These are phyloP conservation scores for Schizochytrium sp. DNA, from an alignment of 108 stramenopile species.

Conservation along the genomic window DNA sequence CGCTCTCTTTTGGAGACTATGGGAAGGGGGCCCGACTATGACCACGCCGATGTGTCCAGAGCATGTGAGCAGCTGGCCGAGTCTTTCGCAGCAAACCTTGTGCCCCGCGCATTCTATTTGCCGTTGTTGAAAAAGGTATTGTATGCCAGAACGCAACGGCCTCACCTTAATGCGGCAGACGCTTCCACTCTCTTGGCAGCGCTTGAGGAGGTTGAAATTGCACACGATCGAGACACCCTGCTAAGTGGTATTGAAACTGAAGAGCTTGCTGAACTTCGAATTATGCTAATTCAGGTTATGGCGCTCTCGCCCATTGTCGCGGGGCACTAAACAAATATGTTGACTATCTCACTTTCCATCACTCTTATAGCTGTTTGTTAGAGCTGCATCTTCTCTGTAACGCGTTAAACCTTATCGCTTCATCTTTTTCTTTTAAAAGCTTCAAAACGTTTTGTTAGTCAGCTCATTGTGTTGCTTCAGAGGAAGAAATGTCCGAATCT, in stretches of 20 bases:
- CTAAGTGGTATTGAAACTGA: not conserved
- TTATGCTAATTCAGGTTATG: slow-evolving; percentile 2
- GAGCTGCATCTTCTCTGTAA: not conserved
- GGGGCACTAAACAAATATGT: not conserved
- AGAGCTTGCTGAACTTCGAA: not conserved
- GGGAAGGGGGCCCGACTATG: not conserved
- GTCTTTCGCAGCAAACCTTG: slow-evolving; percentile 20
- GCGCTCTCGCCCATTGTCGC: not conserved
- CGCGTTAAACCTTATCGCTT: not conserved
- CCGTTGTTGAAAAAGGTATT: slow-evolving; percentile 2
- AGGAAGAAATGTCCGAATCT: no score
- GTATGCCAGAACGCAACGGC: not conserved
- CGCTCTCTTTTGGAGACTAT: slow-evolving; percentile 15
- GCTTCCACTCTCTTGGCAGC: slow-evolving; percentile 16
- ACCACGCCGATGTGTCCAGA: not conserved
- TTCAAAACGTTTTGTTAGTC: not conserved
- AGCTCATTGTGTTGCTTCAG: not conserved
- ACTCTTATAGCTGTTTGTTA: not conserved
- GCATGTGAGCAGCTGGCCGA: not conserved
- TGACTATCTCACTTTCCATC: not conserved
- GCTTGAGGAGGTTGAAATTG: slow-evolving; percentile 18
- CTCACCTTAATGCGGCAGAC: not conserved
- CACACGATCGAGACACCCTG: not conserved
- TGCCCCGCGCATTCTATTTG: not conserved
- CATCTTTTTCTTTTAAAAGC: not conserved